These are phyloP conservation scores for Vaccinium myrtillus DNA, from an alignment of 148 eudicot genomes.

Conservation along the genomic window DNA sequence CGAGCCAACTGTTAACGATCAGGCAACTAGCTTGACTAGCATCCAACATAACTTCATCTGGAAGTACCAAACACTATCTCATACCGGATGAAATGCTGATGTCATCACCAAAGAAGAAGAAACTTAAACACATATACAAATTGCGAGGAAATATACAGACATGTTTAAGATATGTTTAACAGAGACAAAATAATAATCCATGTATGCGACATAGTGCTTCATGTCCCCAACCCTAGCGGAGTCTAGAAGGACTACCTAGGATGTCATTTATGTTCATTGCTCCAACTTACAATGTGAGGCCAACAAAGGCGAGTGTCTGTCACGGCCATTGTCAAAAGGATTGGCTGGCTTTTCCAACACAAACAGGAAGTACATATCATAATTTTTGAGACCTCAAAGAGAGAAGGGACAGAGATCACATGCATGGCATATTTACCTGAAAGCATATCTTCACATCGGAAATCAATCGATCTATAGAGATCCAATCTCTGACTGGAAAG, in stretches of 20 bases:
- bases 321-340: neutral
- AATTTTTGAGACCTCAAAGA: slow-evolving; percentile 7
- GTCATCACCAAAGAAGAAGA: neutral
- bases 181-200: neutral
- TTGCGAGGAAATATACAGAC: neutral
- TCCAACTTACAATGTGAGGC: neutral
- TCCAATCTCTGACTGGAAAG: slow-evolving; percentile 73
- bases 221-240: neutral
- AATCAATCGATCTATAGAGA: slow-evolving; percentile 82
- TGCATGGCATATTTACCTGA: slow-evolving; percentile 47
- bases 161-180: neutral
- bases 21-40: neutral
- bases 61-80: neutral
- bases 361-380: neutral
- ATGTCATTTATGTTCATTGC: neutral
- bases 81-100: neutral
- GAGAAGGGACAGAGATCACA: slow-evolving; percentile 3
- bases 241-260: neutral
- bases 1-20: neutral
- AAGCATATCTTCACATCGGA: slow-evolving; percentile 95
- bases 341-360: neutral
- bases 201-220: neutral
- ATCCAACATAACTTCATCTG: neutral
- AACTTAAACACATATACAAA: neutral
- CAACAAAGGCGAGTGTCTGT: neutral